Percentiles rank a stretch among this genome's conserved stretches.
phyloP scores from a whole-genome alignment of 768 basidiomycete genomes.

The Kwoniella botswanensis region DNA sequence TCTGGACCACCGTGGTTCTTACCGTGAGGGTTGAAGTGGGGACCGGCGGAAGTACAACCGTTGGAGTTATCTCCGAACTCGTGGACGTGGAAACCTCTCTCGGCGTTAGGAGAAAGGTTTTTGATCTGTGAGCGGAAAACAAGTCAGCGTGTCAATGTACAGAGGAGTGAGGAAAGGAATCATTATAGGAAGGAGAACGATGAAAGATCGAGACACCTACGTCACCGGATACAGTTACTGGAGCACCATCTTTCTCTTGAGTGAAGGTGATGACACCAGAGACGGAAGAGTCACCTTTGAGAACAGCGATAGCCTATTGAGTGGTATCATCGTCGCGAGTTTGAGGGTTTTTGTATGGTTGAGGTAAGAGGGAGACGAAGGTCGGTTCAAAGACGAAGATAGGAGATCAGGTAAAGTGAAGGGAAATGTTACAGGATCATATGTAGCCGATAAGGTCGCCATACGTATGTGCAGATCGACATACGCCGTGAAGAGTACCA shows the following conservation, averaged over 20 bases:
- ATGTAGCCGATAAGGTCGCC: too few relatives aligned
- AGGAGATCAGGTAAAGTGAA: neutral
- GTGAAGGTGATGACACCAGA: conserved; percentile 71
- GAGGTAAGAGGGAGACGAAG: neutral
- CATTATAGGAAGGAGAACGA: too few relatives aligned
- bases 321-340: neutral
- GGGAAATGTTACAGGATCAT: neutral
- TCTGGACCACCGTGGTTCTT: conserved; percentile 70
- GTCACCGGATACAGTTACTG: conserved; percentile 69
- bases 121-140: conserved; percentile 59
- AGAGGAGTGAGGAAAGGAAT: neutral
- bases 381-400: neutral
- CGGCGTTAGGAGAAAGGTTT: conserved; percentile 66
- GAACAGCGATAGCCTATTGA: conserved; percentile 67
- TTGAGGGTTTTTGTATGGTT: neutral
- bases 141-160: too few relatives aligned
- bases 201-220: conserved; percentile 37
- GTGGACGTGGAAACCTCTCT: conserved; percentile 80
- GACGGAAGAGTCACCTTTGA: conserved; percentile 68
- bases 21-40: conserved; percentile 77
- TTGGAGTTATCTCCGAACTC: conserved; percentile 68
- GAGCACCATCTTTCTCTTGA: conserved; percentile 63
- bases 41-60: conserved; percentile 65
- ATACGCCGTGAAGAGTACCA: neutral
- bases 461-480: neutral